These are phyloP conservation scores for Calonectria ilicicola DNA, from an alignment of 2,329 filamentous ascomycete species.

Conservation along the genomic window DNA sequence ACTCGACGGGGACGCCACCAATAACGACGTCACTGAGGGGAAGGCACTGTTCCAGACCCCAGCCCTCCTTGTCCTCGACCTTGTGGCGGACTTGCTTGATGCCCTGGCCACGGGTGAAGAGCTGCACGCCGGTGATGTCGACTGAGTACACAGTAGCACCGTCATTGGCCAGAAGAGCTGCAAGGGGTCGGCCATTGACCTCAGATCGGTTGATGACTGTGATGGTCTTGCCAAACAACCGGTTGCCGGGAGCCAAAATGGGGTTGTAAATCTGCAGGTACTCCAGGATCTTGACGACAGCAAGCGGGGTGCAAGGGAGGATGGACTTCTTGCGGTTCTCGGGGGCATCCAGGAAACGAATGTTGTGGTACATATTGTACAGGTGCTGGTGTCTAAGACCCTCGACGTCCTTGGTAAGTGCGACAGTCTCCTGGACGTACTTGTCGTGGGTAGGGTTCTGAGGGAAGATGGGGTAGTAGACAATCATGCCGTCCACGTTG, in stretches of 20 bases:
- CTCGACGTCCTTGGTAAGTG: constrained; percentile 93
- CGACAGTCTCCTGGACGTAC: constrained; percentile 95
- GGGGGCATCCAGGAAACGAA: constrained; percentile 89
- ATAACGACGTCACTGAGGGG: constrained; percentile 95
- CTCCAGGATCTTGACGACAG: constrained; percentile 97
- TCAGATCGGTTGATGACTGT: constrained; percentile 97
- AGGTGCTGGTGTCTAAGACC: constrained; percentile 94
- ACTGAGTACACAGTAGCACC: constrained; percentile 96
- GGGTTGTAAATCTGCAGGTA: constrained; percentile 97
- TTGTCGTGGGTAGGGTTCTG: constrained; percentile 86
- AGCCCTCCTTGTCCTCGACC: constrained; percentile 84
- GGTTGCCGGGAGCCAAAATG: constrained; percentile 91
- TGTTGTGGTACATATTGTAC: constrained; percentile 99
- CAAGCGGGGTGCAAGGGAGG: constrained; percentile 93
- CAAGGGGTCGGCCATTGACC: constrained; percentile 92
- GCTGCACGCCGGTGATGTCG: constrained; percentile 89
- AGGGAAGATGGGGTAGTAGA: constrained; percentile 97
- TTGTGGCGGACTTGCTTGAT: constrained; percentile 89
- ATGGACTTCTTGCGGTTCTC: constrained; percentile 87
- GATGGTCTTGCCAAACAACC: constrained; percentile 92
- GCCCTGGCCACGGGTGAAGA: constrained; percentile 91
- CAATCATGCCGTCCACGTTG: constrained; percentile 87
- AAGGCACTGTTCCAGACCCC: constrained; percentile 83
- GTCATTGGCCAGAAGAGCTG: constrained; percentile 94
- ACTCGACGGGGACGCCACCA: constrained; percentile 87